Percentiles rank a stretch among this genome's conserved stretches.
These are phyloP conservation scores for Remersonia thermophila DNA, from an alignment of 2,329 filamentous ascomycete species.

Conservation along the genomic window DNA sequence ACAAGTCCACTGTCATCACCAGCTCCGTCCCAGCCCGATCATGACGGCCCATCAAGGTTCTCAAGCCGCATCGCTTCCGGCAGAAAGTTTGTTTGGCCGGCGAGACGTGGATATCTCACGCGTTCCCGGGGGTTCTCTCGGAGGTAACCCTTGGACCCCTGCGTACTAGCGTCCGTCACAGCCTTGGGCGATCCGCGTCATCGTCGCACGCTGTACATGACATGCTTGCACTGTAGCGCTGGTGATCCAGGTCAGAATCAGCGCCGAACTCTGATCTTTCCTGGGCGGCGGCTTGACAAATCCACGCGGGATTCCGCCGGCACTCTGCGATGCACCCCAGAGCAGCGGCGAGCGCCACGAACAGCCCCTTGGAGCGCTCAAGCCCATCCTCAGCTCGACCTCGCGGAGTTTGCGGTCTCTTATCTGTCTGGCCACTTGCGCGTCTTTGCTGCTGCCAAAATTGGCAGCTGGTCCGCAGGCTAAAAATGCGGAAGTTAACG, in stretches of 20 bases:
- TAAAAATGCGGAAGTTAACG: slow-evolving; percentile 12
- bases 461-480: slow-evolving; percentile 13
- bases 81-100: slow-evolving; percentile 4
- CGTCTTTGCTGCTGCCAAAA: slow-evolving; percentile 8
- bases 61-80: slow-evolving; percentile 4
- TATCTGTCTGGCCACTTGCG: slow-evolving; percentile 4
- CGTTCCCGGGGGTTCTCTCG: no score
- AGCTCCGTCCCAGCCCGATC: not conserved
- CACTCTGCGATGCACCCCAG: slow-evolving; percentile 9
- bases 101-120: no score
- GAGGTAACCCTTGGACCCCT: no score
- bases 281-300: not conserved
- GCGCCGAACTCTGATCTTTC: not conserved
- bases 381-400: no score
- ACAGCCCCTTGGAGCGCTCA: not conserved
- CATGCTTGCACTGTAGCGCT: no score
- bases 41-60: slow-evolving; percentile 1
- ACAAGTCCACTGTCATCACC: not conserved
- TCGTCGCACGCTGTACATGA: no score
- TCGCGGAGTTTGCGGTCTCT: not conserved
- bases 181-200: no score
- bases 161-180: no score
- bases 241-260: no score
- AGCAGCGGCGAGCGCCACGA: not conserved
- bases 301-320: not conserved